phyloP scores from a whole-genome alignment of 2,329 filamentous ascomycete species.

The Paraphaeosphaeria minitans region DNA sequence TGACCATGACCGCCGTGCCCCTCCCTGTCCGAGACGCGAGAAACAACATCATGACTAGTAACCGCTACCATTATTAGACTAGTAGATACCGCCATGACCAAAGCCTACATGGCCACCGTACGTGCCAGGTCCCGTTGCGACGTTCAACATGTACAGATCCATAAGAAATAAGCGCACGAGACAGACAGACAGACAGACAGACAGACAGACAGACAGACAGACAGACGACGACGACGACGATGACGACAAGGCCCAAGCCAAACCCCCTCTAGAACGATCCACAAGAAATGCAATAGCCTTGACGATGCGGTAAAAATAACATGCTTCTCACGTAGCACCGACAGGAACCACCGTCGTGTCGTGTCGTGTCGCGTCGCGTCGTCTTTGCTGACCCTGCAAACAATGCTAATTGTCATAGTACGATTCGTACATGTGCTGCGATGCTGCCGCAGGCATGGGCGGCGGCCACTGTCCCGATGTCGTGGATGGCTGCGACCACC shows the following conservation, averaged over 20 bases:
- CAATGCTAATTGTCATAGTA: conserved; percentile 48
- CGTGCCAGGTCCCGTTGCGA: conserved; percentile 12
- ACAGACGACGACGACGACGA: too few relatives aligned
- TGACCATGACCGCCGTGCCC: conserved; percentile 8
- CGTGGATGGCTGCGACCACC: conserved; percentile 45
- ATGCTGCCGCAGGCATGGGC: conserved; percentile 24
- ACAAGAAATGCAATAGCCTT: conserved; percentile 23
- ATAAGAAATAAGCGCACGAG: conserved; percentile 7
- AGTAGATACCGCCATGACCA: conserved; percentile 16
- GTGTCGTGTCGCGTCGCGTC: conserved; percentile 31
- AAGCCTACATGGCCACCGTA: conserved; percentile 17
- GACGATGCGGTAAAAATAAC: conserved; percentile 32
- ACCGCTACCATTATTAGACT: too few relatives aligned
- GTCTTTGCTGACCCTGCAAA: conserved; percentile 26
- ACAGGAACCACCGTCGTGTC: conserved; percentile 35
- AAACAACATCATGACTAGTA: conserved; percentile 11
- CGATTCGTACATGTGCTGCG: conserved; percentile 46
- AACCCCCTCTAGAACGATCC: conserved; percentile 8
- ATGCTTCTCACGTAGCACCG: conserved; percentile 25
- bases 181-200: too few relatives aligned
- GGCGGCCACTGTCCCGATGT: conserved; percentile 38
- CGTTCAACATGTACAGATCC: conserved; percentile 3
- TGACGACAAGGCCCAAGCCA: not conserved
- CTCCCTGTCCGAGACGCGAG: too few relatives aligned
- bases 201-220: too few relatives aligned